Percentiles rank a stretch among this genome's conserved stretches.
Evolutionary conservation across 345 rosid species (phyloP).

Genomic region (Populus alba): DNA sequence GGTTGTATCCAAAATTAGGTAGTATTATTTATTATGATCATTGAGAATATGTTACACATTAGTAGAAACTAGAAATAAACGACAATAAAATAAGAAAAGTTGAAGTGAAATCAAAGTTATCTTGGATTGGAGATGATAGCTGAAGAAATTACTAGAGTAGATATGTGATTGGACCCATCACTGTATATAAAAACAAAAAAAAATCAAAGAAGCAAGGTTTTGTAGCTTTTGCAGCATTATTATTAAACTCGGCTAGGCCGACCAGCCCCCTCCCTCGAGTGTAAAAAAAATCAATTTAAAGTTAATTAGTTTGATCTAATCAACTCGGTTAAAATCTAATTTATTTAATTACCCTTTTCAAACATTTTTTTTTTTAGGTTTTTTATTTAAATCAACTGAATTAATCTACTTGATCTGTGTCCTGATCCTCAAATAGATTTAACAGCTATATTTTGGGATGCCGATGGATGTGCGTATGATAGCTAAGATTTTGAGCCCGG

Average conservation of each 20-base stretch:
- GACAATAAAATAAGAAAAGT: neutral
- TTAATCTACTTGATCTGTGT: too few species aligned
- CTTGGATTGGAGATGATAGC: too few species aligned
- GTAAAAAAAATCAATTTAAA: too few species aligned
- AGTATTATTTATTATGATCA: neutral
- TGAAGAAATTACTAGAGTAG: neutral
- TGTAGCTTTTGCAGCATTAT: neutral
- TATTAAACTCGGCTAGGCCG: too few species aligned
- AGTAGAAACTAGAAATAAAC: neutral
- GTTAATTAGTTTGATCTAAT: too few species aligned
- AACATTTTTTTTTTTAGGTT: too few species aligned
- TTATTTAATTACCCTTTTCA: too few species aligned
- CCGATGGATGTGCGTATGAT: neutral
- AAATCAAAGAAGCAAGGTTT: neutral
- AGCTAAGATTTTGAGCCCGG: neutral
- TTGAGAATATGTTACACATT: neutral
- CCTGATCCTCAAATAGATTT: too few species aligned
- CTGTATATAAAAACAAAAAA: neutral
- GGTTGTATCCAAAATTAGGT: neutral
- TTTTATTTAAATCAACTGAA: too few species aligned
- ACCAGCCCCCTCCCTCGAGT: too few species aligned
- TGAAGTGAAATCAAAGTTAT: neutral
- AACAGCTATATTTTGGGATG: too few species aligned
- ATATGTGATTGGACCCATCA: neutral
- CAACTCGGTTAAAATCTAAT: too few species aligned